Base-by-base conservation (phyloP, 2,329 filamentous ascomycete genomes). In the Thermothelomyces thermophilus region DNA sequence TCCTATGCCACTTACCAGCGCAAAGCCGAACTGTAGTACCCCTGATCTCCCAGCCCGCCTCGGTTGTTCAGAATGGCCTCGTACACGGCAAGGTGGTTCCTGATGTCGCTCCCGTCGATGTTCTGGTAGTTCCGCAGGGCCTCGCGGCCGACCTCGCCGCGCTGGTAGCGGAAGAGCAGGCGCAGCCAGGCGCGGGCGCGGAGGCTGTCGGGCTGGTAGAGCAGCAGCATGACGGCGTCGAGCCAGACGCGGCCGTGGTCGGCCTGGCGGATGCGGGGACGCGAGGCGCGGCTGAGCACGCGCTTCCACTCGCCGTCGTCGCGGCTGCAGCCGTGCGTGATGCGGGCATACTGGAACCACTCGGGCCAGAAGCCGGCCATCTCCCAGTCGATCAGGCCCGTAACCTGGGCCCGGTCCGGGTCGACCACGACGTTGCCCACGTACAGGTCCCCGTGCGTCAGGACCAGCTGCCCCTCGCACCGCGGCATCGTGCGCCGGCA, bases 371-470 rank as follows among this genome's bases (percentile, higher is more conserved):
- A 54, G 2, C 52, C 52, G 16, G 37, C 36, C 7, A 31, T 46
- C 45, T 54, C 49, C 52, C 52, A 54, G 43, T 54, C 52, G 13
- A 54, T 54, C 17, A 54, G 36, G 8, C 16, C 52, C 20, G 49
- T 50, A 10, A 54, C 37, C 1, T 6, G 5, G 14, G 33, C 37
- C 3, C 13, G 17, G 1, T 1, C 5, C 13, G 33, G 34, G 20
- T 49, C 37, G 14, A 54, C 49, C 45, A 54, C 50, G 33, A 54
- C 11, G 24, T 54, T 54, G 4, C 49, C 49, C 7, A 35, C 14
- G 46, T 36, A 54, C 19, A 54, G 35, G 26, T 54, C 52, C 16
- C 49, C 44, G 26, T 54, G 52, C 11, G 46, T 49, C 8, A 54
- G 5, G 5, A n/a, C 39, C 5, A 49, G 42, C 34, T 47, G 13